These are phyloP conservation scores for Puccinia coronata DNA, from an alignment of 1,284 basidiomycete species.

Conservation along the genomic window DNA sequence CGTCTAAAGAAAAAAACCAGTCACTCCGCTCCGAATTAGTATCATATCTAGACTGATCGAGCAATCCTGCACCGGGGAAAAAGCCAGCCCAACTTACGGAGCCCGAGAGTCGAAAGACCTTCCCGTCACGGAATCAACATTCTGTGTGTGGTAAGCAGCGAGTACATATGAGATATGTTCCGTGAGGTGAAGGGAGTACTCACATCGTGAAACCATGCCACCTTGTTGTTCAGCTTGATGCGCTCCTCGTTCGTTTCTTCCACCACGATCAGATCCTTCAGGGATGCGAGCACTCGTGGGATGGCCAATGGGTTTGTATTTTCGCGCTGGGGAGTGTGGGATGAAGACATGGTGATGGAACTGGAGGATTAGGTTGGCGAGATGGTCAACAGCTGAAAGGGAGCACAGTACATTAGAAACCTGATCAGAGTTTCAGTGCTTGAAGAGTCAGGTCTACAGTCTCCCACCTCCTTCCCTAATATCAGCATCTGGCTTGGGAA, in stretches of 20 bases:
- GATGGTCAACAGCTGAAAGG: too few relatives aligned
- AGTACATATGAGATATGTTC: background rate
- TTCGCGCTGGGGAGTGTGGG: slow-evolving; percentile 34
- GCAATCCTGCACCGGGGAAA: too few relatives aligned
- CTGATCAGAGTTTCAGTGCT: too few relatives aligned
- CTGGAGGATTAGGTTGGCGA: too few relatives aligned
- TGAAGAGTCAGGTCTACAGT: too few relatives aligned
- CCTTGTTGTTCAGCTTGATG: slow-evolving; percentile 33
- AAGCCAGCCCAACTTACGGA: slow-evolving; percentile 45
- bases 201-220: slow-evolving; percentile 50
- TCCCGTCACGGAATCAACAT: background rate
- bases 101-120: slow-evolving; percentile 42
- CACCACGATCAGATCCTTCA: slow-evolving; percentile 30
- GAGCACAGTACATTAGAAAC: too few relatives aligned
- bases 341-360: background rate
- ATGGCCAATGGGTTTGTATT: slow-evolving; percentile 24
- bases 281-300: slow-evolving; percentile 26
- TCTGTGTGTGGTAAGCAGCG: too few relatives aligned
- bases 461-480: too few relatives aligned
- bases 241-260: slow-evolving; percentile 43
- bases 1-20: slow-evolving; percentile 16
- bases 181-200: background rate
- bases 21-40: background rate
- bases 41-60: too few relatives aligned
- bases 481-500: too few relatives aligned